Evolutionary conservation across 2,329 filamentous ascomycete species (phyloP), one percentile per base, ranked within the genome.

Genomic region (Trichothecium sympodiale): DNA sequence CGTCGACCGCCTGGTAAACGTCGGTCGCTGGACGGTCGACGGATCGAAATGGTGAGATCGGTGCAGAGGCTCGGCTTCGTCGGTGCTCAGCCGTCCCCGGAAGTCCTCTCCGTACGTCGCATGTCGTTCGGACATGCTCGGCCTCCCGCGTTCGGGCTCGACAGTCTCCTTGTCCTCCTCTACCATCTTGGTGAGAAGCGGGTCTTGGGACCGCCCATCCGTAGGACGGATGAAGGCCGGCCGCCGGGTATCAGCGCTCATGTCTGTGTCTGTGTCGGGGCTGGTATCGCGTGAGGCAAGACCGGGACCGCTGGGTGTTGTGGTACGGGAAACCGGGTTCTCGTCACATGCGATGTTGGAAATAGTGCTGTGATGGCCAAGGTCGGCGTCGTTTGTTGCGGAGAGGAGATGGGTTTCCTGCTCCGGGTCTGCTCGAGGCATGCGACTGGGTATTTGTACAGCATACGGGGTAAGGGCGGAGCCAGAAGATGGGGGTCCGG

Each of bases 1-100:
- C 10, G 80, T 80, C 29, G 78, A 81, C 38, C 74, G 66, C 10
- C 53, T 48, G 39, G 49, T 51, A 34, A 62, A 51, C 32, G 51
- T 43, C 20, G 51, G 42, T 7, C 45, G 40, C 26, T 31, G 33
- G 42, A 42, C 28, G 41, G 15, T 42, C 31, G 20, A 45, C 45
- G 20, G 20, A 25, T 25, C 20, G 10, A 25, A 25, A 29, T 43
- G 31, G 23, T 36, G 37, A 29, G 38, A 26, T 36, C 37, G 35
- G 37, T 33, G 38, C 30, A 17, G 18, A 33, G 46, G 31, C 14
- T 30, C 29, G n/a, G 35, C 20, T 18, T 15, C 13, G 8, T 28
- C 35, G 17, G 5, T 25, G 20, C 20, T 10, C 20, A 25, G 20
- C 6, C 20, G 20, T 10, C 20, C 20, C 13, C 28, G 28, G 28